Base-by-base conservation (phyloP, 495 filamentous ascomycete genomes). In the Penicillium dipodomyicola region DNA sequence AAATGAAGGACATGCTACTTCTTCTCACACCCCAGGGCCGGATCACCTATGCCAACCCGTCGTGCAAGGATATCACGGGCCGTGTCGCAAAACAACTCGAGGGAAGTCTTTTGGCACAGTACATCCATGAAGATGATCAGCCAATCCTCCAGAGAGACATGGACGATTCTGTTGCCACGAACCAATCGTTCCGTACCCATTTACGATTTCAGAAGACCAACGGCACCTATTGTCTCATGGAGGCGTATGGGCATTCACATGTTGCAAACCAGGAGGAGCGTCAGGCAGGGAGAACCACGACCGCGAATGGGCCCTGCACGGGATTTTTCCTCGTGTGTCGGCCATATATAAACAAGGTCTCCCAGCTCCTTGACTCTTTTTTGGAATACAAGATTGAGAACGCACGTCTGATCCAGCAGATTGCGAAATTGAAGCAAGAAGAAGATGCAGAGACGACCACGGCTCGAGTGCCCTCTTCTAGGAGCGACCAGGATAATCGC, bases 351-450 rank as follows among this genome's bases (percentile, higher is more conserved):
- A 94, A 88, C 46, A 91, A 87, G 68, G 94, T 91, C 65, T 85
- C 90, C 0, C 84, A 82, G 10, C 77, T 96, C 8, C 73, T 98
- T 48, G 92, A 98, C 70, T 95, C 93, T 1, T 97, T 96, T 59
- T 77, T 98, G 14, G 94, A 98, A 70, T 93, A 97, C 73, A 97
- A 97, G 71, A 92, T 97, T 47, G 94, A 97, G 70, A 97, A 98
- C 63, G 92, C 96, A 71, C 84, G 94, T 17, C 71, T 98, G 39
- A 83, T 80, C 54, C 88, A 89, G 59, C 84, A 89, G 33, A 96
- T 98, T 56, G 84, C 85, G 14, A 91, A 96, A 65, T 79, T 98
- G 40, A 87, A 86, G 61, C 80, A 83, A 59, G 94, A 97, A 71
- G 92, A 96, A 68, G 84, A 86, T 52, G 88, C 92, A 61, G 94